These are phyloP conservation scores for Syzygium syzygioides DNA, from an alignment of 441 rosid genomes.

Conservation along the genomic window DNA sequence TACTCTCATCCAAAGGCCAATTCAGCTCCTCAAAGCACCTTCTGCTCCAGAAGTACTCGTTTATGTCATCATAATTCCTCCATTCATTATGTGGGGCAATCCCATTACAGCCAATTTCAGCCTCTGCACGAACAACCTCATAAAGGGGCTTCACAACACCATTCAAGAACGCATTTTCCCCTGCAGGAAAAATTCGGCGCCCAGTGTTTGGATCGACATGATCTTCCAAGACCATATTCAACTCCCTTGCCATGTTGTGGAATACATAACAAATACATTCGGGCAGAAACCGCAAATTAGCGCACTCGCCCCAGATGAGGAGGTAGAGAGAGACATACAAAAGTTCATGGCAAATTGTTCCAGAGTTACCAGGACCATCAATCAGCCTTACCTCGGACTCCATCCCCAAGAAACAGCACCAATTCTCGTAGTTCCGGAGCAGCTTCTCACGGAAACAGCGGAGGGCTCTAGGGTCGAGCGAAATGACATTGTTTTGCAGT, in stretches of 20 bases:
- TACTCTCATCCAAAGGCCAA: slow-evolving; percentile 73
- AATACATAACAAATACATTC: slow-evolving; percentile 82
- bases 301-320: slow-evolving; percentile 85
- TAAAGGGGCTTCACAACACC: slow-evolving; percentile 71
- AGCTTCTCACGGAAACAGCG: slow-evolving; percentile 57
- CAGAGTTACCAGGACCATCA: slow-evolving; percentile 37
- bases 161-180: slow-evolving; percentile 58
- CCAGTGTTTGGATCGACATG: slow-evolving; percentile 73
- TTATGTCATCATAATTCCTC: slow-evolving; percentile 88
- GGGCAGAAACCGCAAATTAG: slow-evolving; percentile 75
- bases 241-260: slow-evolving; percentile 74
- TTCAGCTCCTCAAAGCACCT: slow-evolving; percentile 66
- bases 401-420: slow-evolving; percentile 73
- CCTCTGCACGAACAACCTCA: slow-evolving; percentile 46
- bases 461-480: slow-evolving; percentile 54
- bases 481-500: slow-evolving; percentile 60
- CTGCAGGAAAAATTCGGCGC: slow-evolving; percentile 45
- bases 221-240: slow-evolving; percentile 71
- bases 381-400: slow-evolving; percentile 84
- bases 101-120: slow-evolving; percentile 50
- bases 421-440: slow-evolving; percentile 55
- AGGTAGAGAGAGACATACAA: slow-evolving; percentile 69
- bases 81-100: slow-evolving; percentile 62
- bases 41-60: slow-evolving; percentile 82
- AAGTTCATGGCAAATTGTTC: slow-evolving; percentile 60